Evolutionary conservation across 1,139 yeast genomes (phyloP).

Genomic region (Candida sp.): DNA sequence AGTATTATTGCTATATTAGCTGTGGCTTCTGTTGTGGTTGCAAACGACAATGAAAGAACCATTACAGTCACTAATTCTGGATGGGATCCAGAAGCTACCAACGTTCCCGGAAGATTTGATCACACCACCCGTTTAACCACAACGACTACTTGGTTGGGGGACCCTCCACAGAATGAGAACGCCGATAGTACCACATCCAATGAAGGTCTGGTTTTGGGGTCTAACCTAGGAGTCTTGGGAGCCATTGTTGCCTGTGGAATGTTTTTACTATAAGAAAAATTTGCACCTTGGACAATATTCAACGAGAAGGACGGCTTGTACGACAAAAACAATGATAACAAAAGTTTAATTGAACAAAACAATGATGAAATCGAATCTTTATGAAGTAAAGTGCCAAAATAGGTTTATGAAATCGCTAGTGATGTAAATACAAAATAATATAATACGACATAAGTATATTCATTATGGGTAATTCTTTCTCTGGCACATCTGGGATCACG

Average conservation of each 20-base stretch:
- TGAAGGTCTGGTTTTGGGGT: background rate
- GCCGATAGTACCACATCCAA: background rate
- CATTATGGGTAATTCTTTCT: conserved; percentile 75
- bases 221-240: background rate
- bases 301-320: no score
- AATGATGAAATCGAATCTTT: no score
- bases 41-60: conserved; percentile 1
- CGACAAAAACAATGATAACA: no score
- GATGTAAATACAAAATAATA: no score
- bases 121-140: conserved; percentile 2
- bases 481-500: conserved; percentile 99
- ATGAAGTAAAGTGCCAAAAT: no score
- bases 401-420: no score
- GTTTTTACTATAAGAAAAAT: no score
- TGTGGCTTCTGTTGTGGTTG: background rate
- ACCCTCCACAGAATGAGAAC: background rate
- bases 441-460: no score
- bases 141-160: background rate
- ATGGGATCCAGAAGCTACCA: conserved; percentile 1
- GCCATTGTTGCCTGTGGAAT: background rate
- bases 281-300: no score
- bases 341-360: no score
- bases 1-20: background rate
- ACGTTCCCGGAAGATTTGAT: conserved; percentile 1
- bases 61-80: conserved; percentile 1